phyloP scores from a whole-genome alignment of 169 alveolate genomes.

The Amoebophrya sp. region DNA sequence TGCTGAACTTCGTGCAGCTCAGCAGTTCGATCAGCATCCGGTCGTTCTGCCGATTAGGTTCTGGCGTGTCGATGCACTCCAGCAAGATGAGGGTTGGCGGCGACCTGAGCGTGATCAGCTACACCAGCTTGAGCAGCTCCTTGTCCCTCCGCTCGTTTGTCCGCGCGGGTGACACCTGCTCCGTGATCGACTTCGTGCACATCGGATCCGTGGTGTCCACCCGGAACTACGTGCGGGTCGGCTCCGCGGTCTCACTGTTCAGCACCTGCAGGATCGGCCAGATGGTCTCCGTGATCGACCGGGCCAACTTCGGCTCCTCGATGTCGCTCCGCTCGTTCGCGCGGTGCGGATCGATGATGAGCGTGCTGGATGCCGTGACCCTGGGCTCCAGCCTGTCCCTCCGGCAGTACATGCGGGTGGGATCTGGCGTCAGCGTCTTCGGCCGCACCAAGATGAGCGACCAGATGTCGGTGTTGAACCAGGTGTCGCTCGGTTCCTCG shows the following conservation, averaged over 20 bases:
- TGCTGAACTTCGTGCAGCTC: background rate
- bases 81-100: constrained; percentile 15
- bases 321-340: constrained; percentile 22
- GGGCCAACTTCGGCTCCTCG: background rate
- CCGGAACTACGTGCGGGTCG: background rate
- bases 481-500: constrained; percentile 12
- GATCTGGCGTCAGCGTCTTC: background rate
- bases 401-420: background rate
- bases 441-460: background rate
- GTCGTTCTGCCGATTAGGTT: too few species aligned
- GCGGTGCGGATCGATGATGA: background rate
- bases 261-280: background rate
- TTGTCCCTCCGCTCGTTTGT: background rate
- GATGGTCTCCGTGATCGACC: background rate
- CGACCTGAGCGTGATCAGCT: background rate
- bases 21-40: background rate
- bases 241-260: constrained; percentile 1
- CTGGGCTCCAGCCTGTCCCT: background rate
- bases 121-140: background rate
- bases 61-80: background rate
- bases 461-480: background rate
- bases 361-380: background rate
- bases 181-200: background rate
- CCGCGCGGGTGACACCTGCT: background rate
- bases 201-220: background rate